Percentiles rank a stretch among this genome's conserved stretches.
These are phyloP conservation scores for Oryza officinalis DNA, from an alignment of 176 grass and related monocot species.

Conservation along the genomic window DNA sequence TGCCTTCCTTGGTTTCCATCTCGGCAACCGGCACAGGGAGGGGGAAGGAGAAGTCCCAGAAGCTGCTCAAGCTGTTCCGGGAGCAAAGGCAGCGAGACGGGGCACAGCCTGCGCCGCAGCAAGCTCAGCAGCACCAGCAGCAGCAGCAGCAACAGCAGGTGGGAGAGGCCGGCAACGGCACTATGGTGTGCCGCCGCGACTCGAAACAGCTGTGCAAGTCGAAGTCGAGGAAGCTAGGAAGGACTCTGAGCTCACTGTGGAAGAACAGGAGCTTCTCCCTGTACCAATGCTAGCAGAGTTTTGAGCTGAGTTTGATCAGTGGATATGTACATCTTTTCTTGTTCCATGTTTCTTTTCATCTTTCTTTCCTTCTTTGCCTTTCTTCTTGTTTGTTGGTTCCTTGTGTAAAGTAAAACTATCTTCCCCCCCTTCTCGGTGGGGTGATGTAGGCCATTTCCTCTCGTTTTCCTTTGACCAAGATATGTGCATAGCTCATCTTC, in stretches of 20 bases:
- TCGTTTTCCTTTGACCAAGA: constrained; percentile 22
- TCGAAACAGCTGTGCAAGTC: constrained; percentile 76
- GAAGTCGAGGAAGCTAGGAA: constrained; percentile 75
- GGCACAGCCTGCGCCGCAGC: constrained; percentile 31
- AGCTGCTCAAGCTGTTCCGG: constrained; percentile 89
- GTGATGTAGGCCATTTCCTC: constrained; percentile 61
- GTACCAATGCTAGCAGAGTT: constrained; percentile 73
- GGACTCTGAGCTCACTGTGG: constrained; percentile 81
- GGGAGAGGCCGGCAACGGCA: background rate
- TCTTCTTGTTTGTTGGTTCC: background rate
- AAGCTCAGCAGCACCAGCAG: constrained; percentile 41
- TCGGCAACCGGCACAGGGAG: constrained; percentile 66
- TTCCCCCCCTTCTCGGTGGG: constrained; percentile 59
- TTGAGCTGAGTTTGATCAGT: constrained; percentile 23
- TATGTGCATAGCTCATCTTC: constrained; percentile 46
- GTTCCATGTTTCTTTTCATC: constrained; percentile 27
- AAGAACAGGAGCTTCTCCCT: constrained; percentile 85
- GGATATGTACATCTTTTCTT: constrained; percentile 55
- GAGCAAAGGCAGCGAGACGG: constrained; percentile 75
- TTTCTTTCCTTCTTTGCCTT: background rate
- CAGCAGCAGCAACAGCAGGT: constrained; percentile 12
- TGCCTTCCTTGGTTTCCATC: constrained; percentile 88
- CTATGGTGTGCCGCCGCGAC: constrained; percentile 44
- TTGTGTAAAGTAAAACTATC: constrained; percentile 45
- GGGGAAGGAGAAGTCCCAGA: constrained; percentile 86